A percentile compares a stretch with the other conserved stretches of the same genome.
Evolutionary conservation across 345 rosid species (phyloP).

Genomic region (Populus deltoides): DNA sequence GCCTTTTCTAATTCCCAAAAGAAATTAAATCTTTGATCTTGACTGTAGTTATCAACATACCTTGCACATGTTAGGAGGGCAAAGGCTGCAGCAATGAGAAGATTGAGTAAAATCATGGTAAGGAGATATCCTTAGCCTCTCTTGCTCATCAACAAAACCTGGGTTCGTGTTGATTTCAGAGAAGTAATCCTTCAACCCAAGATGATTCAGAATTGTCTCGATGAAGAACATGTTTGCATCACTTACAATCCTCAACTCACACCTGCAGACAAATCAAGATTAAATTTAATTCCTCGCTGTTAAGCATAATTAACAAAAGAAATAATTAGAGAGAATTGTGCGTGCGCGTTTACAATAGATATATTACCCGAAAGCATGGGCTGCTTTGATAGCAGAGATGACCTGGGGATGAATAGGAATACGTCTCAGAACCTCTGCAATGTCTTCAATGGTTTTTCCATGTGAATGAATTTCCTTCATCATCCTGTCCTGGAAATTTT

Average conservation of each 20-base stretch:
- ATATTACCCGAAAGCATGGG: constrained; percentile 68
- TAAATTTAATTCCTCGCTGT: no score
- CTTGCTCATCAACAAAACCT: constrained; percentile 52
- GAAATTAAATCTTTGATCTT: not conserved
- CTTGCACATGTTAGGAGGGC: constrained; percentile 98
- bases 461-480: constrained; percentile 66
- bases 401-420: constrained; percentile 64
- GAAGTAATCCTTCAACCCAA: constrained; percentile 56
- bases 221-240: constrained; percentile 80
- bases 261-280: constrained; percentile 35
- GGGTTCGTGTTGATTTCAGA: constrained; percentile 79
- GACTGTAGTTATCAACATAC: constrained; percentile 24
- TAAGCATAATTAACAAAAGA: not conserved
- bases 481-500: constrained; percentile 59
- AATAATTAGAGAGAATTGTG: not conserved
- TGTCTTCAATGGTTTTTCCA: constrained; percentile 62
- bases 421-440: constrained; percentile 48
- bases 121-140: constrained; percentile 58
- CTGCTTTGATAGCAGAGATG: constrained; percentile 69
- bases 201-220: constrained; percentile 65
- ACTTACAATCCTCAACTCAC: constrained; percentile 76
- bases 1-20: no score
- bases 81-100: constrained; percentile 65
- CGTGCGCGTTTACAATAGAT: not conserved
- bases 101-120: constrained; percentile 54